These are phyloP conservation scores for Phytophthora litchii DNA, from an alignment of 352 stramenopile species.

Conservation along the genomic window DNA sequence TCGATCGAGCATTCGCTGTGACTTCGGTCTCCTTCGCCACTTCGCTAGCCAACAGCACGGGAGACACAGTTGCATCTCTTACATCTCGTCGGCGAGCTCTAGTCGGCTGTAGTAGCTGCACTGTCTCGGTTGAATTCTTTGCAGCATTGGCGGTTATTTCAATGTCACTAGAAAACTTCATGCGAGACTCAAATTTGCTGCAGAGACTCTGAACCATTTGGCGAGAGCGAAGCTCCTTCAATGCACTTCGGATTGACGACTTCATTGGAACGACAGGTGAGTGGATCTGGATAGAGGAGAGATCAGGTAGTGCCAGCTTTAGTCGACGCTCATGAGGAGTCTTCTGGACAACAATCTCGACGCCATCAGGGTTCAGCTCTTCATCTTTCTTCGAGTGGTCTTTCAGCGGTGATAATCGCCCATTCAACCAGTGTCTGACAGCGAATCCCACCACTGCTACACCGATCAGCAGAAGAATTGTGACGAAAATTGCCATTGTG, in stretches of 20 bases:
- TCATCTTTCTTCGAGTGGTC: constrained; percentile 44
- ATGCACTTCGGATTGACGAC: constrained; percentile 49
- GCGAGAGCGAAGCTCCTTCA: constrained; percentile 55
- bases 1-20: constrained; percentile 38
- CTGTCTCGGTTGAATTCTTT: constrained; percentile 11
- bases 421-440: constrained; percentile 31
- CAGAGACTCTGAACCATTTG: constrained; percentile 60
- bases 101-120: not conserved
- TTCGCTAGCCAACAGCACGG: constrained; percentile 14
- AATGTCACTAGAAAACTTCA: constrained; percentile 19
- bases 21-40: constrained; percentile 20
- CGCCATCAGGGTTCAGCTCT: constrained; percentile 18
- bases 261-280: constrained; percentile 43
- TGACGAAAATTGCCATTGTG: constrained; percentile 25
- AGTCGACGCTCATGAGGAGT: constrained; percentile 22
- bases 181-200: constrained; percentile 51
- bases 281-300: constrained; percentile 27
- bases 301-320: constrained; percentile 32
- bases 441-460: constrained; percentile 35
- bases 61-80: constrained; percentile 10
- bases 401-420: constrained; percentile 20
- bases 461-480: constrained; percentile 34
- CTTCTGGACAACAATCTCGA: constrained; percentile 61
- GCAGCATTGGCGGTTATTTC: constrained; percentile 18
- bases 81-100: constrained; percentile 23